Conservation (phyloP, 2,329 filamentous ascomycete genomes). For the Harringtonia lauricola region DNA sequence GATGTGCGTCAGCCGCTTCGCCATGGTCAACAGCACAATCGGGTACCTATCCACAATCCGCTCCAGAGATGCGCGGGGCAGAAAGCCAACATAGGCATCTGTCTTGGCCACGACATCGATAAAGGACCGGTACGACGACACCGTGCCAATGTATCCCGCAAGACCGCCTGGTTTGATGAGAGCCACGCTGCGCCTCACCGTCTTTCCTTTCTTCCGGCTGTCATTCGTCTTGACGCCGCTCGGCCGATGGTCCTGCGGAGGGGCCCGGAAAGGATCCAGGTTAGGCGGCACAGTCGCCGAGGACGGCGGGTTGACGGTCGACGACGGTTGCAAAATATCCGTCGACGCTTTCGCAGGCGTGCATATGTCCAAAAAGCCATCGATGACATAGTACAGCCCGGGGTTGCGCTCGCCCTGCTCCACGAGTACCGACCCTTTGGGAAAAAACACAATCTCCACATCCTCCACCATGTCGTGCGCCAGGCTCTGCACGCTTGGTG, state of each 20-base stretch:
- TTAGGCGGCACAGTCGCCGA: constrained; percentile 11
- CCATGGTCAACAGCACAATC: constrained; percentile 87
- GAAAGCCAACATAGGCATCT: constrained; percentile 93
- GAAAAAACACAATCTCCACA: constrained; percentile 94
- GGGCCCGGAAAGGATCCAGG: background rate
- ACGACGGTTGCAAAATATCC: constrained; percentile 27
- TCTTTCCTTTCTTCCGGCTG: constrained; percentile 33
- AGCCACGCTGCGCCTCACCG: constrained; percentile 59
- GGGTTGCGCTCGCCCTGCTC: constrained; percentile 97
- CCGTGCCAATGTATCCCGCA: constrained; percentile 86
- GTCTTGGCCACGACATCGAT: constrained; percentile 96
- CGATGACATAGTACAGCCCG: constrained; percentile 92
- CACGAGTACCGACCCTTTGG: constrained; percentile 84
- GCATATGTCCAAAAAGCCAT: constrained; percentile 91
- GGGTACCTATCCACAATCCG: constrained; percentile 89
- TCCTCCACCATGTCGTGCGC: constrained; percentile 80
- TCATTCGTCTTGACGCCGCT: constrained; percentile 13
- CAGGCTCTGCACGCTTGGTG: constrained; percentile 54
- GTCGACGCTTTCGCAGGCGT: constrained; percentile 54
- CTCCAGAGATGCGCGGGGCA: constrained; percentile 76
- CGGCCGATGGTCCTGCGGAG: background rate
- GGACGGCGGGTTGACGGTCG: constrained; percentile 8
- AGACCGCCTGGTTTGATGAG: constrained; percentile 90
- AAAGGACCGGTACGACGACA: constrained; percentile 92
- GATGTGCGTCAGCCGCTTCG: constrained; percentile 82